Conservation (phyloP, 495 filamentous ascomycete species). For the Platismatia glauca region DNA sequence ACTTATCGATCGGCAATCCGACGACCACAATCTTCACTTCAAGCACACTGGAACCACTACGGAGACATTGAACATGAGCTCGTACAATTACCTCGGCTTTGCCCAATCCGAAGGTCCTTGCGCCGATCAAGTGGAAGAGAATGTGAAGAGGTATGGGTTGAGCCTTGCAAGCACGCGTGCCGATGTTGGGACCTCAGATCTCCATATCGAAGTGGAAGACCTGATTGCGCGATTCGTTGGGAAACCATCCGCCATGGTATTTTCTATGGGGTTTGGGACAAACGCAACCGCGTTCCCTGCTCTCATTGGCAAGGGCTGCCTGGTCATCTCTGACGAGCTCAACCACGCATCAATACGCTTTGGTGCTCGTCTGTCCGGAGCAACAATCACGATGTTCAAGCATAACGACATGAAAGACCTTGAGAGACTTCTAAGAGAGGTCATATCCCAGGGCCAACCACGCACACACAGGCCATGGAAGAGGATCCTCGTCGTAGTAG, state of each 20-base stretch:
- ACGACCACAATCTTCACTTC: slow-evolving; percentile 84
- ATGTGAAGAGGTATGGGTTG: slow-evolving; percentile 75
- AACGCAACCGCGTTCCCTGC: slow-evolving; percentile 88
- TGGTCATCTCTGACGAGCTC: slow-evolving; percentile 92
- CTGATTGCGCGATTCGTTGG: slow-evolving; percentile 85
- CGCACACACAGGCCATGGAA: slow-evolving; percentile 96
- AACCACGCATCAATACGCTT: slow-evolving; percentile 97
- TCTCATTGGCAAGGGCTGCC: slow-evolving; percentile 79
- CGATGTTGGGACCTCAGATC: slow-evolving; percentile 80
- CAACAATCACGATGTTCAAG: slow-evolving; percentile 91
- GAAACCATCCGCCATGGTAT: slow-evolving; percentile 89
- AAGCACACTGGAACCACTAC: slow-evolving; percentile 80
- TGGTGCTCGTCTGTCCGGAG: slow-evolving; percentile 85
- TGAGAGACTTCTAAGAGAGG: slow-evolving; percentile 75
- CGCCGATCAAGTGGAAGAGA: slow-evolving; percentile 84
- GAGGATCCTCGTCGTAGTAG: slow-evolving; percentile 94
- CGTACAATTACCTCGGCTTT: slow-evolving; percentile 98
- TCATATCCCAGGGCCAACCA: slow-evolving; percentile 91
- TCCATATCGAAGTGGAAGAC: slow-evolving; percentile 80
- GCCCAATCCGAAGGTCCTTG: slow-evolving; percentile 96
- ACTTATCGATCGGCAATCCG: slow-evolving; percentile 74
- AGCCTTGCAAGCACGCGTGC: slow-evolving; percentile 67
- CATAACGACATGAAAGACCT: slow-evolving; percentile 92
- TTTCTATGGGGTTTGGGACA: slow-evolving; percentile 97
- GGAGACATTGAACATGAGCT: slow-evolving; percentile 97